Evolutionary conservation across 2,329 filamentous ascomycete species (phyloP), one percentile per base, ranked within the genome.

Genomic region (Phoma sp.): DNA sequence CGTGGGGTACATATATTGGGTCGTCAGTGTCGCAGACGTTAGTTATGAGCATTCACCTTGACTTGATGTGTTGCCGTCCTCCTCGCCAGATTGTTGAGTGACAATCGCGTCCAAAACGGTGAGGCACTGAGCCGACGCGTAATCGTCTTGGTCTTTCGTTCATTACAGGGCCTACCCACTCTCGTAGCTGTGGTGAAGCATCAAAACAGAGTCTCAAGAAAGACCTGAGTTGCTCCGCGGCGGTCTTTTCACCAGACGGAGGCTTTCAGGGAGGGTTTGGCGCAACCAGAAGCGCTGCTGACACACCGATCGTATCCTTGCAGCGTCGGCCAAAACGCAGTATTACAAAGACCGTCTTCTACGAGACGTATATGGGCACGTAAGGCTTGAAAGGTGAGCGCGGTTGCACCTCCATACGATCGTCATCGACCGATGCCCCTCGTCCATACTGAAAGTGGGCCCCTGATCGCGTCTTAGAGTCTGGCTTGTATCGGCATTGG

Each of bases 281-380:
- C 46, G 22, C 35, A 8, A 47, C 32, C 22, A 37, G 18, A 18
- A 18, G 18, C n/a, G 33, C 9, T 14, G 13, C 13, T 23, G n/a
- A 18, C 35, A 9, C 35, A 51, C 35, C 29, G 40, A 45, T 36
- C 29, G 29, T 5, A n/a, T 11, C 44, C 51, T 54, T 45, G 30
- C 45, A 51, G 41, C 29, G 29, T 35, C 51, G 24, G 30, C 32
- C 27, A 27, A 5, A 45, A 45, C 45, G 24, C 35, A 11, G 23
- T 14, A 24, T 27, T 42, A 27, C n/a, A 43, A 22, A 25, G 14
- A 13, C 18, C 11, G 4, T 32, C 27, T 4, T 14, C 37, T 7
- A 10, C 22, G 23, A 23, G 13, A 36, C 40, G 45, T 23, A 35
- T 41, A 27, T 13, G 27, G 5, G 2, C n/a, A 14, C 29, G 24